A percentile compares a stretch with the other conserved stretches of the same genome.
Evolutionary conservation across 2,329 filamentous ascomycete species (phyloP).

Genomic region (Sporothrix sp.): DNA sequence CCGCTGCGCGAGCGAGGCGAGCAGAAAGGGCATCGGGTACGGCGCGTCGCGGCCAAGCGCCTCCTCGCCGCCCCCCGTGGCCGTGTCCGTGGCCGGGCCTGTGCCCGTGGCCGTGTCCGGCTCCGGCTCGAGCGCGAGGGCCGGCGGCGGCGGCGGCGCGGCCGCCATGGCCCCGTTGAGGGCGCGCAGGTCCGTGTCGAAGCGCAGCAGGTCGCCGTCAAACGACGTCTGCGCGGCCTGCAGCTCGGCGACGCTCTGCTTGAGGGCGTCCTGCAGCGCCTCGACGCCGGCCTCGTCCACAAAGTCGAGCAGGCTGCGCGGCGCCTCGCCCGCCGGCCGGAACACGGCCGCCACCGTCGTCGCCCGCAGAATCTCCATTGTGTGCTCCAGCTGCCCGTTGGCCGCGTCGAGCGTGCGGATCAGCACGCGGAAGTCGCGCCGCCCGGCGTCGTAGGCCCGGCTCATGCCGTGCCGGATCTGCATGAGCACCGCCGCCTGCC

Average conservation of each 20-base stretch:
- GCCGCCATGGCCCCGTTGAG: slow-evolving; percentile 50
- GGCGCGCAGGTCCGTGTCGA: slow-evolving; percentile 62
- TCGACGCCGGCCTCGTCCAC: slow-evolving; percentile 64
- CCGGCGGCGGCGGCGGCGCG: slow-evolving; percentile 25
- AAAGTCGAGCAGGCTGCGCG: slow-evolving; percentile 62
- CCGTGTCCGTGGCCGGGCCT: background rate
- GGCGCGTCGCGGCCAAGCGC: slow-evolving; percentile 24
- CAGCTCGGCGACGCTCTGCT: slow-evolving; percentile 60
- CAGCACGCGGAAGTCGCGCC: slow-evolving; percentile 50
- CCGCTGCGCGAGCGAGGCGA: slow-evolving; percentile 58
- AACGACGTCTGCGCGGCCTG: slow-evolving; percentile 63
- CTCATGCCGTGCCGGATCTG: slow-evolving; percentile 43
- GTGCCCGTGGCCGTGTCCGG: background rate
- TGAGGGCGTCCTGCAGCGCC: slow-evolving; percentile 54
- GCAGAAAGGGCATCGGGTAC: slow-evolving; percentile 36
- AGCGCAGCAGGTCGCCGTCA: slow-evolving; percentile 62
- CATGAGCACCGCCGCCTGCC: slow-evolving; percentile 44
- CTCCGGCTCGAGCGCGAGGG: slow-evolving; percentile 6
- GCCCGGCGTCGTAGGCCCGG: slow-evolving; percentile 46
- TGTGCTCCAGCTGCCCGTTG: slow-evolving; percentile 53
- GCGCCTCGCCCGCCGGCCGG: slow-evolving; percentile 46
- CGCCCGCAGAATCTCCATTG: slow-evolving; percentile 53
- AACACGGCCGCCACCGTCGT: slow-evolving; percentile 57
- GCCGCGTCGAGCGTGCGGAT: slow-evolving; percentile 57
- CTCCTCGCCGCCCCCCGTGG: background rate